These are phyloP conservation scores for Abrus precatorius DNA, from an alignment of 306 rosid genomes.

Conservation along the genomic window DNA sequence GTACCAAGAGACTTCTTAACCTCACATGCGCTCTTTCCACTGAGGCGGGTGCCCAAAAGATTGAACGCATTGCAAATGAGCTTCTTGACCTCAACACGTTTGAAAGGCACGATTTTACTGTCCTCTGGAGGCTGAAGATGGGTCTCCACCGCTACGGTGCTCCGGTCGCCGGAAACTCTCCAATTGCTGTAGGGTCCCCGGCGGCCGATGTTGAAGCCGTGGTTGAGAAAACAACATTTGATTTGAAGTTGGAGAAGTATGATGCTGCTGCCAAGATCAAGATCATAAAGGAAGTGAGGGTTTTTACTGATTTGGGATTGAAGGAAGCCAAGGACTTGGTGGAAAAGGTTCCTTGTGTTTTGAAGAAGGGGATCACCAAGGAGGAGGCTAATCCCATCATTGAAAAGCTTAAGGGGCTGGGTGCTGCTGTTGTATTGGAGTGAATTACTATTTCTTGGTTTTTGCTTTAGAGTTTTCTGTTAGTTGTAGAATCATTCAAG, in stretches of 20 bases:
- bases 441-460: slow-evolving; percentile 20
- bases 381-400: slow-evolving; percentile 55
- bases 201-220: not conserved
- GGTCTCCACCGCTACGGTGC: slow-evolving; percentile 55
- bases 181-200: not conserved
- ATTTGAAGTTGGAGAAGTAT: slow-evolving; percentile 60
- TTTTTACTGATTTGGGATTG: slow-evolving; percentile 61
- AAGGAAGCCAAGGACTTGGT: slow-evolving; percentile 69
- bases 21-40: slow-evolving; percentile 43
- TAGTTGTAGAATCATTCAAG: slow-evolving; percentile 38
- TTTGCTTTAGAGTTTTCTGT: not conserved
- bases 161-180: slow-evolving; percentile 39
- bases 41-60: slow-evolving; percentile 38
- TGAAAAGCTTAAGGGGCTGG: slow-evolving; percentile 58
- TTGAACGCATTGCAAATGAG: slow-evolving; percentile 53
- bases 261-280: slow-evolving; percentile 62
- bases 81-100: slow-evolving; percentile 51
- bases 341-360: slow-evolving; percentile 61
- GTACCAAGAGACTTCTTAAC: not conserved
- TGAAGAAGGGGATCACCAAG: slow-evolving; percentile 61
- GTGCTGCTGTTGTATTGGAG: slow-evolving; percentile 60
- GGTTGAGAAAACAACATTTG: slow-evolving; percentile 53
- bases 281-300: slow-evolving; percentile 63
- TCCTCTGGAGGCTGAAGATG: slow-evolving; percentile 63
- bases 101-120: slow-evolving; percentile 59